Evolutionary conservation across 75 land plant genomes (phyloP).

Genomic region (Cunninghamia lanceolata): DNA sequence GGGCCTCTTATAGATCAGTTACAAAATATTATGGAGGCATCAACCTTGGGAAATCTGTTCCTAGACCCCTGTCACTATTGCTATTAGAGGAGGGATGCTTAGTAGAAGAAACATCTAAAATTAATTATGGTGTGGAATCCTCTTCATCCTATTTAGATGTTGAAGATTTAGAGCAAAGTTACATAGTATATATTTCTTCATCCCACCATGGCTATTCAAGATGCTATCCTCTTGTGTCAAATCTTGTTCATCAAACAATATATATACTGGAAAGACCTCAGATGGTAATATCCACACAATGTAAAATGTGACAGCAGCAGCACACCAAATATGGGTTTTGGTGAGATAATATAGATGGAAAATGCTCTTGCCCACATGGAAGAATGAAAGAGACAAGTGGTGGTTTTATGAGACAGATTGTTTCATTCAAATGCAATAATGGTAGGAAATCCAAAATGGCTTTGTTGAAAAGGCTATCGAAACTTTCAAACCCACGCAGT

Average conservation of each 20-base stretch:
- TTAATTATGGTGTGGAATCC: constrained; percentile 30
- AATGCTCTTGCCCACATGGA: too few species aligned
- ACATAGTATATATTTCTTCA: constrained; percentile 16
- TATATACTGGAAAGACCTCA: constrained; percentile 17
- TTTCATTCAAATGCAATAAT: too few species aligned
- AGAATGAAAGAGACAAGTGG: too few species aligned
- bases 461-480: too few species aligned
- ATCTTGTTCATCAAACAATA: constrained; percentile 37
- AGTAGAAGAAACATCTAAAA: constrained; percentile 11
- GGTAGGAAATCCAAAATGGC: too few species aligned
- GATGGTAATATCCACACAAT: constrained; percentile 15
- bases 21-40: too few species aligned
- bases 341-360: too few species aligned
- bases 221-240: constrained; percentile 43
- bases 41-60: too few species aligned
- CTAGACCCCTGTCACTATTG: background rate
- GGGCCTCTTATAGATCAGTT: too few species aligned
- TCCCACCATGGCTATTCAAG: constrained; percentile 23
- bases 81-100: constrained; percentile 25
- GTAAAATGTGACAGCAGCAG: background rate
- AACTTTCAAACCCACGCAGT: too few species aligned
- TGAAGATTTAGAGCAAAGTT: constrained; percentile 32
- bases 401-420: too few species aligned
- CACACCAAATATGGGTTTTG: too few species aligned
- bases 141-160: constrained; percentile 48